Conservation (phyloP, 371 early-diverging fungal species). For the Furculomyces boomerangus region DNA sequence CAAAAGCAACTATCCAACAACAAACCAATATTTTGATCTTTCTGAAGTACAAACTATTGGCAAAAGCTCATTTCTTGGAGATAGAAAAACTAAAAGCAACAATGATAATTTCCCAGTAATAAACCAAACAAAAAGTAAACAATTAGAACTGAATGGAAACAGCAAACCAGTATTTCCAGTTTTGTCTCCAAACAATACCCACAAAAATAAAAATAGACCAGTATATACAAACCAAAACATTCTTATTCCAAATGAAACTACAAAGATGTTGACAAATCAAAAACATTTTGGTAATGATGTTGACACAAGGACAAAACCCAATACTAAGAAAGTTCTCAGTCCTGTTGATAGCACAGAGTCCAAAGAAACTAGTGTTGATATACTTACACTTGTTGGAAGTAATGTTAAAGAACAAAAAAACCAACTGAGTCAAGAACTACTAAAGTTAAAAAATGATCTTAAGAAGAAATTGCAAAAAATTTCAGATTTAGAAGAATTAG, state of each 20-base stretch:
- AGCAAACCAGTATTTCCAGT: no score
- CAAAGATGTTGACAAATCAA: background rate
- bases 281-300: background rate
- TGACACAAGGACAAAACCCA: background rate
- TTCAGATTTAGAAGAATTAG: background rate
- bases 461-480: background rate
- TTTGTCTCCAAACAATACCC: no score
- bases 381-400: background rate
- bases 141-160: no score
- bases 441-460: background rate
- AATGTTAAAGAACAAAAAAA: background rate
- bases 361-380: background rate
- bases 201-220: background rate
- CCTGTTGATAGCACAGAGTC: background rate
- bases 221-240: background rate
- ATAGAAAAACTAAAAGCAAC: no score
- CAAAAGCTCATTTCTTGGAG: no score
- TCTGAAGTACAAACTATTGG: background rate
- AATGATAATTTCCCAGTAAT: no score
- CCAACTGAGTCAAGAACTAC: background rate
- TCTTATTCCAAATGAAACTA: background rate
- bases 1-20: background rate
- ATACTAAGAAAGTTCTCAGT: background rate
- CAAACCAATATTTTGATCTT: background rate
- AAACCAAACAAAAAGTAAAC: no score